Evolutionary conservation across 2,329 filamentous ascomycete genomes (phyloP).

Genomic region (Verticillium nubilum): DNA sequence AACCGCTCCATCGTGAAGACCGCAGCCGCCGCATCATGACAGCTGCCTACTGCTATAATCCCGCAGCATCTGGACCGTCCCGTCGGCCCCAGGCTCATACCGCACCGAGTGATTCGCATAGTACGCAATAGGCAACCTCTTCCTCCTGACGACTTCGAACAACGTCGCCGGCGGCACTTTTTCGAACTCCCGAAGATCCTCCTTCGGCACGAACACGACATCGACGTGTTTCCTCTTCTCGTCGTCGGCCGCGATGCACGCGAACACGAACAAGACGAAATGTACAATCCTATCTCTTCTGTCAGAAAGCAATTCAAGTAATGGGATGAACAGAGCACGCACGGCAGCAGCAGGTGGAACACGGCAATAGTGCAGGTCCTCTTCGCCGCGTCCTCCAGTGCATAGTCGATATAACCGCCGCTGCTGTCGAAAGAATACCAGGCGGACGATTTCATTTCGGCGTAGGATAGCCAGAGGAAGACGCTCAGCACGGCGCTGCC

Average conservation of each 20-base stretch:
- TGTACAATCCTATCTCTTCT: constrained; percentile 4
- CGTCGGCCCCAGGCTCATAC: constrained; percentile 9
- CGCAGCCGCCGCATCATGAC: neutral
- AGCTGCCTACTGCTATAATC: constrained; percentile 9
- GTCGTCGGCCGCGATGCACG: constrained; percentile 11
- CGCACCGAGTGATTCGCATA: constrained; percentile 13
- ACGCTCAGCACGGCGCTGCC: neutral
- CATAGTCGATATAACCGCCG: neutral
- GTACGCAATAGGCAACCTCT: constrained; percentile 7
- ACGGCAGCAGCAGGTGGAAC: neutral
- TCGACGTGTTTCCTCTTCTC: constrained; percentile 5
- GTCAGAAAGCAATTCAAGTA: neutral
- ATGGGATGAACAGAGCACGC: neutral
- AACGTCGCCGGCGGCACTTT: constrained; percentile 9
- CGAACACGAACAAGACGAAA: constrained; percentile 11
- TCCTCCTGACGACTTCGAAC: constrained; percentile 6
- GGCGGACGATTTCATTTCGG: neutral
- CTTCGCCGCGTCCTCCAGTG: neutral
- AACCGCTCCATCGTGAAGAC: no score
- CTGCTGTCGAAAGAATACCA: neutral
- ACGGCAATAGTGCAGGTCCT: neutral
- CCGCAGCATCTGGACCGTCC: constrained; percentile 5
- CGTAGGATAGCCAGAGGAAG: neutral
- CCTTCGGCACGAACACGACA: constrained; percentile 10
- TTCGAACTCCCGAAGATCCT: constrained; percentile 5